Base-by-base conservation (phyloP, 495 filamentous ascomycete genomes). In the Aspergillus heteromorphus region DNA sequence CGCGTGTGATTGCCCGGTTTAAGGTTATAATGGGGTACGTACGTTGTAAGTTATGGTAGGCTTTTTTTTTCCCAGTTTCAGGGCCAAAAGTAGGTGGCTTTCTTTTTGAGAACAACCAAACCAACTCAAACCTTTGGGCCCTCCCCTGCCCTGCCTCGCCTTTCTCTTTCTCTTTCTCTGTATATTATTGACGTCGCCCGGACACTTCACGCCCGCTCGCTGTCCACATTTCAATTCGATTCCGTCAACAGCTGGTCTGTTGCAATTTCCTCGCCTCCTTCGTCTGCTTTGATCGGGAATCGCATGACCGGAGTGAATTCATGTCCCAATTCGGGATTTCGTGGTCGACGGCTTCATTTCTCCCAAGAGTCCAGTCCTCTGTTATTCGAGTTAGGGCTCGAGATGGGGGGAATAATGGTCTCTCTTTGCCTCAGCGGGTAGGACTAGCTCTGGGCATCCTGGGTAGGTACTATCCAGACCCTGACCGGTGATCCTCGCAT, bases 21-120 rank as follows among this genome's bases (percentile, higher is more conserved):
- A 47, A 27, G 43, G 43, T 47, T 47, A 47, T 16, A n/a, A 27
- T 27, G 43, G n/a, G n/a, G 25, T 47, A 43, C 43, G 21, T n/a
- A 30, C 16, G 17, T 23, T 25, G 43, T 23, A 17, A 4, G 13
- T 29, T n/a, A n/a, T n/a, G n/a, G 13, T 20, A 47, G 14, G 21
- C 21, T 27, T 27, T 47, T 47, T 20, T 27, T 27, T 47, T 47
- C 23, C 19, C 10, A 27, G 43, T 47, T 47, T 47, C 43, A 47
- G 27, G 43, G n/a, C n/a, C n/a, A n/a, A n/a, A n/a, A 27, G 23
- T 27, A 47, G 29, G 2, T 16, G 6, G 27, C 23, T 17, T 27
- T 16, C 17, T 21, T 47, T 29, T 47, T 47, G 23, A n/a, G 43
- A 47, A 14, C 21, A 6, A 11, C 27, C 14, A 11, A n/a, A 7